phyloP scores from a whole-genome alignment of 805 yeast genomes.

The Saccharomycopsis schoenii region DNA sequence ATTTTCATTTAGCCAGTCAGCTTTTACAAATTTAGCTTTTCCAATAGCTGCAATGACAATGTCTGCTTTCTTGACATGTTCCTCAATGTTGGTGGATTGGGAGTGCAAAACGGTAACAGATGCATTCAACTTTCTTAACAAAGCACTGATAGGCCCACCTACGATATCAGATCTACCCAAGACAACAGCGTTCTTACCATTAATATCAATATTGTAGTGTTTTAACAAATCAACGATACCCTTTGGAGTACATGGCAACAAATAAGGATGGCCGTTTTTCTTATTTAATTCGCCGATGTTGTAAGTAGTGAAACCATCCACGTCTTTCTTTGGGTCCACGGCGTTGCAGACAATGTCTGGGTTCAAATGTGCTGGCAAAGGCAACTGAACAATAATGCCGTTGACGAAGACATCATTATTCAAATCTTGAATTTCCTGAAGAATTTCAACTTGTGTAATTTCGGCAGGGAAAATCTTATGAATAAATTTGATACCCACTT shows the following conservation, averaged over 20 bases:
- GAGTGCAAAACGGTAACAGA: constrained; percentile 73
- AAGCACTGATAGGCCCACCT: constrained; percentile 68
- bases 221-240: constrained; percentile 62
- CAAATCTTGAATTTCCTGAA: constrained; percentile 43
- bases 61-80: constrained; percentile 53
- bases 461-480: constrained; percentile 49
- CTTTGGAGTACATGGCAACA: constrained; percentile 77
- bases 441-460: constrained; percentile 45
- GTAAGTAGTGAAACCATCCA: constrained; percentile 73
- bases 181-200: constrained; percentile 72
- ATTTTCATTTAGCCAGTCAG: constrained; percentile 56
- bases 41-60: constrained; percentile 76
- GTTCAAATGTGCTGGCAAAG: constrained; percentile 61
- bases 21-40: constrained; percentile 56
- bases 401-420: constrained; percentile 54
- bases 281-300: constrained; percentile 73
- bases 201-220: constrained; percentile 42
- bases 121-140: constrained; percentile 61
- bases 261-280: constrained; percentile 59
- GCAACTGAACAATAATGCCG: constrained; percentile 70
- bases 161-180: constrained; percentile 82
- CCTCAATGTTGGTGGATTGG: constrained; percentile 42
- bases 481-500: constrained; percentile 54
- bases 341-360: constrained; percentile 59
- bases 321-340: constrained; percentile 61